A percentile compares a stretch with the other conserved stretches of the same genome.
These are phyloP conservation scores for Thecaphora frezii DNA, from an alignment of 1,284 basidiomycete genomes.

Conservation along the genomic window DNA sequence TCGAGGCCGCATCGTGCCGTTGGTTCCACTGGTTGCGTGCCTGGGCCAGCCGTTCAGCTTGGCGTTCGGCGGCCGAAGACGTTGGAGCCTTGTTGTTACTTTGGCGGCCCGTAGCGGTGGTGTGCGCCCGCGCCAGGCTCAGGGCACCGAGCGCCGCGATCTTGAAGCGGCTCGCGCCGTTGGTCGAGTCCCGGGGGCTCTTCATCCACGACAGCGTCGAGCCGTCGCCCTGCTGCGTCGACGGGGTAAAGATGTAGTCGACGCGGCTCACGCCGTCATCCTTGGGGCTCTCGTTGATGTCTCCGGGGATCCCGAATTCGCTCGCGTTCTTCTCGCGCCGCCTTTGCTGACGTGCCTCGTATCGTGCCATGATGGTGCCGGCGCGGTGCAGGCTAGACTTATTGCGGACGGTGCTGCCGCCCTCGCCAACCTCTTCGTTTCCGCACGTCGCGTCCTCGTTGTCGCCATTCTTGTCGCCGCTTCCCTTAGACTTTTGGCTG, in stretches of 20 bases:
- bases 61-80: too few species aligned
- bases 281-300: too few species aligned
- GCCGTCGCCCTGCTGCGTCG: conserved; percentile 7
- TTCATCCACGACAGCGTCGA: conserved; percentile 7
- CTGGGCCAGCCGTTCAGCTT: too few species aligned
- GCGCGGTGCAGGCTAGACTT: neutral
- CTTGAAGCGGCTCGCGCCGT: conserved; percentile 8
- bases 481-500: conserved; percentile 18
- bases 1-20: too few species aligned
- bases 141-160: conserved; percentile 26
- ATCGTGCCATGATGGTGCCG: conserved; percentile 34
- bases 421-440: conserved; percentile 12
- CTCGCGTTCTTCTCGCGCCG: conserved; percentile 18
- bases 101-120: too few species aligned
- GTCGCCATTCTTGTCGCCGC: conserved; percentile 11
- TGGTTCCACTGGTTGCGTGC: too few species aligned
- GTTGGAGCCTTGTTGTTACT: too few species aligned
- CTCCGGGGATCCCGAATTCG: conserved; percentile 14
- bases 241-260: neutral
- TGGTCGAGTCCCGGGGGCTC: conserved; percentile 11
- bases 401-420: neutral
- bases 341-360: conserved; percentile 17
- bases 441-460: conserved; percentile 15
- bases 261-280: too few species aligned
- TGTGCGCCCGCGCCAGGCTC: conserved; percentile 9